These are phyloP conservation scores for Coprinopsis sp. DNA, from an alignment of 768 basidiomycete species.

Conservation along the genomic window DNA sequence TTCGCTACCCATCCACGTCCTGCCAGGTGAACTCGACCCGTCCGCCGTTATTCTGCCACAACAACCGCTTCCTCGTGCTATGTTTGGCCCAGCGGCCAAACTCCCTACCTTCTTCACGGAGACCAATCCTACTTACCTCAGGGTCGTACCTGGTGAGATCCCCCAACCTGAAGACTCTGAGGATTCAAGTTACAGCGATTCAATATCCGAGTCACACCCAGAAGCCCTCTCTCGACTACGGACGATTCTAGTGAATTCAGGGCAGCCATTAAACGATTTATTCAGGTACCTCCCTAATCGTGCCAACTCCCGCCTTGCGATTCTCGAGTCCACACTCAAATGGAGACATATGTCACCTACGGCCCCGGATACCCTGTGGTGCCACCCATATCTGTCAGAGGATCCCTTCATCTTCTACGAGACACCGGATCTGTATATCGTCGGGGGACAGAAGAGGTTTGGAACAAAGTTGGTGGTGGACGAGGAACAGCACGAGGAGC, in stretches of 20 bases:
- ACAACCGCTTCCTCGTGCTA: constrained; percentile 86
- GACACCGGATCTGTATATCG: constrained; percentile 85
- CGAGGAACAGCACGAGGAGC: constrained; percentile 27
- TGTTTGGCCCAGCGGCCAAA: constrained; percentile 68
- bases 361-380: constrained; percentile 98
- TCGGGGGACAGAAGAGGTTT: constrained; percentile 89
- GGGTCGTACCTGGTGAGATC: constrained; percentile 41
- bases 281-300: constrained; percentile 84
- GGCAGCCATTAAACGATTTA: constrained; percentile 93
- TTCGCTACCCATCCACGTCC: constrained; percentile 78
- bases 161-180: constrained; percentile 19
- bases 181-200: too few species aligned
- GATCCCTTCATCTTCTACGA: constrained; percentile 90
- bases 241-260: constrained; percentile 79
- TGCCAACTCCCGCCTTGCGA: constrained; percentile 63
- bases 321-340: constrained; percentile 74
- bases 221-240: constrained; percentile 27
- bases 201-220: neutral
- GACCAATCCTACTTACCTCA: constrained; percentile 88
- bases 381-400: constrained; percentile 82
- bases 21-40: constrained; percentile 88
- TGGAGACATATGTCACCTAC: constrained; percentile 99
- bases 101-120: constrained; percentile 67
- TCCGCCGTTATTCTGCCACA: constrained; percentile 88
- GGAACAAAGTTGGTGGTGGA: constrained; percentile 61